A percentile compares a stretch with the other conserved stretches of the same genome.
phyloP scores from a whole-genome alignment of 1,139 yeast species.

The Eremothecium cymbalariae region DNA sequence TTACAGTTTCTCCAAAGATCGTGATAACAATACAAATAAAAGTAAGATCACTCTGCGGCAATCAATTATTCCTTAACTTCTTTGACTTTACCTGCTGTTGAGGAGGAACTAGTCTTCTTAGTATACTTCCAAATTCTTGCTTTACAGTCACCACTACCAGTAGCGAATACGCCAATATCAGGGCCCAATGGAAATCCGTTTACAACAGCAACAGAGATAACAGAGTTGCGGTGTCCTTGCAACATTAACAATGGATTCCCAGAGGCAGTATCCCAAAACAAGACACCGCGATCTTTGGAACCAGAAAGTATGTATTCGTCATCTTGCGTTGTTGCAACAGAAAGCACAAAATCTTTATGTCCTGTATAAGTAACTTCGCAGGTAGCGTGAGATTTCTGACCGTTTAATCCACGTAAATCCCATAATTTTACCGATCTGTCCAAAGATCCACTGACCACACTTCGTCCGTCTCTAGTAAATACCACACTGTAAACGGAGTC shows the following conservation, averaged over 20 bases:
- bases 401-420: slow-evolving; percentile 55
- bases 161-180: slow-evolving; percentile 66
- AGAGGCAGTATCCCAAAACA: slow-evolving; percentile 89
- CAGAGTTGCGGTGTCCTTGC: slow-evolving; percentile 96
- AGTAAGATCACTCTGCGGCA: background rate
- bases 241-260: slow-evolving; percentile 93
- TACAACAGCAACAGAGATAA: slow-evolving; percentile 87
- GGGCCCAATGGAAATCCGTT: slow-evolving; percentile 60
- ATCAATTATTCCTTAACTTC: slow-evolving; percentile 14
- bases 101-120: slow-evolving; percentile 12
- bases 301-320: slow-evolving; percentile 89
- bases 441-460: slow-evolving; percentile 88
- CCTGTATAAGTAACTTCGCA: slow-evolving; percentile 94
- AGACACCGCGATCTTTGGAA: slow-evolving; percentile 93
- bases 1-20: slow-evolving; percentile 4
- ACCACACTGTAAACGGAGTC: slow-evolving; percentile 95
- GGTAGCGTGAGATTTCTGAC: slow-evolving; percentile 39
- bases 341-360: slow-evolving; percentile 90
- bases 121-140: slow-evolving; percentile 85
- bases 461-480: slow-evolving; percentile 85
- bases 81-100: slow-evolving; percentile 14
- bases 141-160: slow-evolving; percentile 96
- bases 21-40: background rate
- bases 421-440: slow-evolving; percentile 95
- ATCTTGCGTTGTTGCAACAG: slow-evolving; percentile 92